A percentile compares a stretch with the other conserved stretches of the same genome.
These are phyloP conservation scores for Sherardia arvensis DNA, from an alignment of 257 asterid genomes.

Conservation along the genomic window DNA sequence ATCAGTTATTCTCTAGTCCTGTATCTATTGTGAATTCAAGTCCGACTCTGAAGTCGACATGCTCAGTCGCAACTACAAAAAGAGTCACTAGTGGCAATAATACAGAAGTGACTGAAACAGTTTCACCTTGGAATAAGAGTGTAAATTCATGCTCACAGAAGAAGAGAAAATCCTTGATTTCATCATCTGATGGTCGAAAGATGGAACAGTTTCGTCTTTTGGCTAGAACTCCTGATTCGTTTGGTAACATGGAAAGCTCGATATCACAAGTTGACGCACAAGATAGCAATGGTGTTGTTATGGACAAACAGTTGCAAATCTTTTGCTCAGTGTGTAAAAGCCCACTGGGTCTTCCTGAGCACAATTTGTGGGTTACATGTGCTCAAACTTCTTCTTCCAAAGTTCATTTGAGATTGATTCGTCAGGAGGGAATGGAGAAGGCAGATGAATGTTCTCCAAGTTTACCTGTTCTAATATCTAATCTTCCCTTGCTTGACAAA, in stretches of 20 bases:
- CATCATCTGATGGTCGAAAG: slow-evolving; percentile 29
- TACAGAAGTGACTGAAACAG: slow-evolving; percentile 33
- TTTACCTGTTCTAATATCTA: slow-evolving; percentile 51
- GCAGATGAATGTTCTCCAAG: slow-evolving; percentile 26
- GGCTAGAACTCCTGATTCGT: slow-evolving; percentile 27
- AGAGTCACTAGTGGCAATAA: slow-evolving; percentile 27
- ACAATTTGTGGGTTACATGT: slow-evolving; percentile 36
- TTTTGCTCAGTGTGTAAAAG: slow-evolving; percentile 55
- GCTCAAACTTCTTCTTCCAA: slow-evolving; percentile 52
- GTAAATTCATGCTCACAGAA: slow-evolving; percentile 53
- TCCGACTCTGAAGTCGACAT: slow-evolving; percentile 24
- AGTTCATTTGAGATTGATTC: slow-evolving; percentile 51
- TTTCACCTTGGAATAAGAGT: slow-evolving; percentile 49
- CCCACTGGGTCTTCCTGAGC: slow-evolving; percentile 65
- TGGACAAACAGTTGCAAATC: slow-evolving; percentile 41
- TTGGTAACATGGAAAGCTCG: slow-evolving; percentile 41
- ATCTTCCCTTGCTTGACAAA: slow-evolving; percentile 41
- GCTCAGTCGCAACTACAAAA: slow-evolving; percentile 43
- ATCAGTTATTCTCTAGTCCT: slow-evolving; percentile 29
- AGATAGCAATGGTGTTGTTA: slow-evolving; percentile 21
- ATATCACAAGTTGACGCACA: slow-evolving; percentile 22
- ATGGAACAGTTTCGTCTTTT: slow-evolving; percentile 29
- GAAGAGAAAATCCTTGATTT: slow-evolving; percentile 47
- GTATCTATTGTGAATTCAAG: slow-evolving; percentile 21
- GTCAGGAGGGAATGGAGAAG: slow-evolving; percentile 27